Evolutionary conservation across 176 grass and related monocot species (phyloP), one percentile per base, ranked within the genome.

Genomic region (Oryza officinalis): DNA sequence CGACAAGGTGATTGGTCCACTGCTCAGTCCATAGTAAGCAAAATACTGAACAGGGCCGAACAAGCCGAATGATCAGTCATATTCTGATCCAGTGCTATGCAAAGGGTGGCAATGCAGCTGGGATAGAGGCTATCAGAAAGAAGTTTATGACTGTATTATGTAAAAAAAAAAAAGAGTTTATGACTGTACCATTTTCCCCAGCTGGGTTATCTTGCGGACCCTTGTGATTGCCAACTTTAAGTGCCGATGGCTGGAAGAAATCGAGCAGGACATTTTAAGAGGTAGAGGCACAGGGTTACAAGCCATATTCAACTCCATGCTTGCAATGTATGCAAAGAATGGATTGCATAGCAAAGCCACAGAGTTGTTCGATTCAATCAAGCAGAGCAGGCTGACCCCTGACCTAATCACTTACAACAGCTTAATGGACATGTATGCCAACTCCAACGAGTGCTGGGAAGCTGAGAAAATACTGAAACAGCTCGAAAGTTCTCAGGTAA

Each of bases 371-470:
- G 52, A 90, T 64, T 80, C 71, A 13, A 98, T 95, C 80, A 63
- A 88, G 80, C 74, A 86, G 86, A 37, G 80, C 4, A 87, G 92
- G 1, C 80, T 95, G 63, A 82, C 45, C 59, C 93, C 93, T 6
- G 85, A 90, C 71, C 82, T 98, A 28, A 91, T 95, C 65, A 98
- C 89, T 23, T 90, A 87, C 76, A 98, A 95, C 77, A 91, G 91
- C 83, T 82, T 95, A 77, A 95, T 98, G 91, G 85, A 98, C 89
- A 88, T 98, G 96, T 78, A 38, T 38, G 37, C 77, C n/a, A 98
- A 91, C 80, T 84, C 80, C 69, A 88, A 86, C 1, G 93, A 98
- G 35, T 91, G 88, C 5, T 94, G 87, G 89, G 91, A 93, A 27
- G 93, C 89, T 7, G 93, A 98, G 79, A 86, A 90, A 33, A 72